A percentile compares a stretch with the other conserved stretches of the same genome.
Conservation (phyloP, 164 flowering plant species). For the Cinnamomum chago region DNA sequence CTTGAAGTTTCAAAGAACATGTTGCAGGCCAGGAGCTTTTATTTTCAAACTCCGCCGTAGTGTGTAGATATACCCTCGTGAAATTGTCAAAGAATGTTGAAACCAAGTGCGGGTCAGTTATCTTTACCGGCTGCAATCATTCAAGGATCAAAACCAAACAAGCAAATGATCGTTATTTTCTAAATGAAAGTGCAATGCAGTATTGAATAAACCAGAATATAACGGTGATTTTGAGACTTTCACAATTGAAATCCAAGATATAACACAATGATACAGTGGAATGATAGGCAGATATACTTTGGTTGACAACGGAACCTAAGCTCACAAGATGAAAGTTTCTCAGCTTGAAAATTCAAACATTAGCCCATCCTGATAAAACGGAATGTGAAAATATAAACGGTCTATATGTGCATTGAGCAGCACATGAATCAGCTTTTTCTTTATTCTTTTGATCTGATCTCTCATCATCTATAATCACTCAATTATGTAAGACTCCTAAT, state of each 20-base stretch:
- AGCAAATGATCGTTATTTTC: constrained; percentile 3
- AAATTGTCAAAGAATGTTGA: constrained; percentile 84
- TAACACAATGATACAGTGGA: not conserved
- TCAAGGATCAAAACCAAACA: not conserved
- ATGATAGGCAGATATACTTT: too few relatives aligned
- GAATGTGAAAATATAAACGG: too few relatives aligned
- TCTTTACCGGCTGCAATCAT: constrained; percentile 85
- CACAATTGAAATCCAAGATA: not conserved
- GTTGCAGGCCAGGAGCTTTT: constrained; percentile 68
- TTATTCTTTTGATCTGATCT: too few relatives aligned
- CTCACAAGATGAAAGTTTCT: not conserved
- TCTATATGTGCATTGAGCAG: too few relatives aligned
- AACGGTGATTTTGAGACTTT: not conserved
- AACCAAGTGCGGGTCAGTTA: constrained; percentile 93
- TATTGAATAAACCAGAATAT: not conserved
- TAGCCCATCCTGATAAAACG: too few relatives aligned
- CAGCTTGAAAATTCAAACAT: too few relatives aligned
- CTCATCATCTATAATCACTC: too few relatives aligned
- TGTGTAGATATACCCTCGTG: constrained; percentile 73
- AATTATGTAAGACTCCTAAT: too few relatives aligned
- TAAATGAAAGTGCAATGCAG: not conserved
- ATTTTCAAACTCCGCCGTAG: constrained; percentile 77
- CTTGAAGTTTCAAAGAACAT: constrained; percentile 80
- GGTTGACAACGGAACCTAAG: not conserved
- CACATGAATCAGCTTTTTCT: too few relatives aligned